These are phyloP conservation scores for Kodamaea sagamina DNA, from an alignment of 805 yeast genomes.

Conservation along the genomic window DNA sequence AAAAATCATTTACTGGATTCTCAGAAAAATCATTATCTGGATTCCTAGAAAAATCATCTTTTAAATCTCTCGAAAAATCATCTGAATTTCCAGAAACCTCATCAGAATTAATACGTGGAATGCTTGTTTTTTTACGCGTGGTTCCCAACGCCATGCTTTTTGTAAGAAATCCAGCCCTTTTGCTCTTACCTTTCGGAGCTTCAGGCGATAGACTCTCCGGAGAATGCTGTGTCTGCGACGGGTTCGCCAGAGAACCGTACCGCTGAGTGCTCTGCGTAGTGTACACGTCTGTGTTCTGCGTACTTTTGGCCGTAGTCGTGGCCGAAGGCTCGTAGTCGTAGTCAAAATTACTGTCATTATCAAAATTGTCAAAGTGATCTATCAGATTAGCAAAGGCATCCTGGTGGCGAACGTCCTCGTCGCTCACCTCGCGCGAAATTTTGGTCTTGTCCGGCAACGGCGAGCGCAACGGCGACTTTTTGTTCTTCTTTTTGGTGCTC, in stretches of 20 bases:
- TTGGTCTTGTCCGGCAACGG: conserved; percentile 28
- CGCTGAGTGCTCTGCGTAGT: no score
- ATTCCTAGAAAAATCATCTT: no score
- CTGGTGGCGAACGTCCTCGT: not conserved
- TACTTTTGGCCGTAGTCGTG: not conserved
- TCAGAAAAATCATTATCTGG: no score
- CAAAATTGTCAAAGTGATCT: conserved; percentile 9
- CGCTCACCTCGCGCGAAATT: conserved; percentile 1
- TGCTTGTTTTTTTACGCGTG: conserved; percentile 12
- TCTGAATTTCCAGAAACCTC: no score
- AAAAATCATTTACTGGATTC: no score
- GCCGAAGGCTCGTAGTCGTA: conserved; percentile 12
- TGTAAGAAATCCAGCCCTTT: conserved; percentile 26
- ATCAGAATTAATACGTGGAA: conserved; percentile 17
- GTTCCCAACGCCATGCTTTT: conserved; percentile 36
- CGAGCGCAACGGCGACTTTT: conserved; percentile 33
- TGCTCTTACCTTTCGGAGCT: conserved; percentile 6
- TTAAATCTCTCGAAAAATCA: no score
- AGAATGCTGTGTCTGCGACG: conserved; percentile 16
- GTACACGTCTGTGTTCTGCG: conserved; percentile 4
- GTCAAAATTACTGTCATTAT: conserved; percentile 14
- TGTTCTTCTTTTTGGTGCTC: conserved; percentile 21
- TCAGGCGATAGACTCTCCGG: conserved; percentile 21
- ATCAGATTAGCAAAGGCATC: conserved; percentile 11
- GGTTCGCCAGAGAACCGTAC: no score